Evolutionary conservation across 2,329 filamentous ascomycete species (phyloP), one percentile per base, ranked within the genome.

Genomic region (Aspergillus sp.): DNA sequence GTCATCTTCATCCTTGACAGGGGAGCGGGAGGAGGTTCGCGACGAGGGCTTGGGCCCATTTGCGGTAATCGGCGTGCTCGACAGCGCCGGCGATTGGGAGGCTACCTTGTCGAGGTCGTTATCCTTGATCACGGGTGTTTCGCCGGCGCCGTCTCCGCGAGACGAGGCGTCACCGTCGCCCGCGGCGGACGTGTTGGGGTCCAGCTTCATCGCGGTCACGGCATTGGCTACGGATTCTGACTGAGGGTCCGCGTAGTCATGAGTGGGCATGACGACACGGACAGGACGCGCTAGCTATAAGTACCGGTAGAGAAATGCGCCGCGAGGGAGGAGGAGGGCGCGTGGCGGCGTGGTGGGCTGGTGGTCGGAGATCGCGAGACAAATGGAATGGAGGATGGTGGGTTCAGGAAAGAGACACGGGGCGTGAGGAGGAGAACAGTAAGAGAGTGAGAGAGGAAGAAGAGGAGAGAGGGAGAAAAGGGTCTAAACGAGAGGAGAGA

Each of bases 251-350:
- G 71, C 68, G 62, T 67, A 62, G 67, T 69, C 71, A 71, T 73
- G 69, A 62, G 64, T 58, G 60, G 68, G 68, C 72, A 75, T 75
- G 70, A 72, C 70, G 69, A 71, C 65, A 66, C 62, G 64, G 64
- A 67, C 69, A 49, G 51, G 48, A 53, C 54, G 56, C 57, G 58
- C 59, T 58, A 52, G 53, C 51, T 58, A 58, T 58, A 17, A 40
- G 45, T 49, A 49, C 60, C 55, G 55, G 55, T 40, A 46, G 47
- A 49, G 23, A 47, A 45, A 54, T 58, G 56, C 56, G 56, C 55
- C 25, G 45, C 34, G 31, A 43, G 32, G 29, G 51, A 31, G 31
- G 50, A 47, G 47, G 11, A 40, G 49, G 40, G 42, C 46, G 41
- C 29, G 45, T 45, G 44, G 34, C 21, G 49, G 32, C 36, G 42